Percentiles rank a stretch among this genome's conserved stretches.
Conservation (phyloP, 148 eudicot species). For the Camellia japonica region DNA sequence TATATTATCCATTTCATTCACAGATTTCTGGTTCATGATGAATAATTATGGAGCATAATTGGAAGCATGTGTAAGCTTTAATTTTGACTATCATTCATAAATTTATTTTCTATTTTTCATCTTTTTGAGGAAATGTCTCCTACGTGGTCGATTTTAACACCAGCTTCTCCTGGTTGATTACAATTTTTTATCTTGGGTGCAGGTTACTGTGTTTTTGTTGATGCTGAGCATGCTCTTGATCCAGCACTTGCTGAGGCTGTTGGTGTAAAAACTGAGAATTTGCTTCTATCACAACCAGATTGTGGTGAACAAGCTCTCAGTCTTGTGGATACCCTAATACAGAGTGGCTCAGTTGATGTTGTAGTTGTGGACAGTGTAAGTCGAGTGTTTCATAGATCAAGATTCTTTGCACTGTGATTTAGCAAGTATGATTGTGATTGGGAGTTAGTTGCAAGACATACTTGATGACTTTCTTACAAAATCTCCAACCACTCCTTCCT, state of each 20-base stretch:
- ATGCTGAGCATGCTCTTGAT: conserved; percentile 98
- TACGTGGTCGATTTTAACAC: neutral
- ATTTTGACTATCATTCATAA: no score
- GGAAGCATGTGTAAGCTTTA: neutral
- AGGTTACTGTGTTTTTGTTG: conserved; percentile 94
- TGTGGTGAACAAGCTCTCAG: conserved; percentile 99
- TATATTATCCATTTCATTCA: neutral
- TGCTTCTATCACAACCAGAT: conserved; percentile 99
- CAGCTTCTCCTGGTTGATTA: conserved; percentile 8
- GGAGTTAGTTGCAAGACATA: neutral
- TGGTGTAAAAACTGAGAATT: conserved; percentile 79
- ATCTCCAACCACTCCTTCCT: neutral
- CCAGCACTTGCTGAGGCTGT: conserved; percentile 81
- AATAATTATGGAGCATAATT: neutral
- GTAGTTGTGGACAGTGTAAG: conserved; percentile 98
- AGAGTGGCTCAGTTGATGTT: conserved; percentile 96
- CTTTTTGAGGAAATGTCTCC: neutral
- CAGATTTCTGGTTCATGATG: neutral
- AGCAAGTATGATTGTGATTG: neutral
- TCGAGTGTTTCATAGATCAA: conserved; percentile 2
- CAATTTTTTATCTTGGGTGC: conserved; percentile 7
- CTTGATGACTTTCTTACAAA: neutral
- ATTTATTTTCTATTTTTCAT: neutral
- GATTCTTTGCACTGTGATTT: neutral
- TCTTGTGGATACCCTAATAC: conserved; percentile 87